Evolutionary conservation across 2,329 filamentous ascomycete species (phyloP), one percentile per base, ranked within the genome.

Genomic region (Exophiala sp.): DNA sequence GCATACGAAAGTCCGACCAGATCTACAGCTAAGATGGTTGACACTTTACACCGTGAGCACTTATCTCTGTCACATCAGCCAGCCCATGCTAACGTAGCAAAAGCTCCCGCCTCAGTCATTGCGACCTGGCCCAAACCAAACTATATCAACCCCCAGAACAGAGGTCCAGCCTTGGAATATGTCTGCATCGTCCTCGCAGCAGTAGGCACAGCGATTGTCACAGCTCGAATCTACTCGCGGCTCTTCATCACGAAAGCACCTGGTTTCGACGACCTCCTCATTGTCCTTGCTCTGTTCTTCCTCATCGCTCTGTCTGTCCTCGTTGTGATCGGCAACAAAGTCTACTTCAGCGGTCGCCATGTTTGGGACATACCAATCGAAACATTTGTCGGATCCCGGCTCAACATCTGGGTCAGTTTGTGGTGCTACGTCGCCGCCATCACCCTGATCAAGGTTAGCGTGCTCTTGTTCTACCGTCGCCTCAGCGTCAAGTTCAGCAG

Each of bases 41-140:
- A 61, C 45, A 59, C 59, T 43, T 49, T 59, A 35, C 56, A 55
- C 43, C 59, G 57, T 59, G 43, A 57, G 59, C 51, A 14, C 12
- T 8, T 29, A 29, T 29, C 7, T 5, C 24, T 8, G 24, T 5
- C 24, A 8, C 24, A 29, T 29, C 24, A 29, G 24, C 24, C 24
- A 29, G 12, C 16, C 34, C 43, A 16, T 47, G 44, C 47, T 24
- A 45, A 40, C 33, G 35, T 21, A 10, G 5, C 20, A 5, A n/a
- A 33, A 59, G 56, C 59, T 14, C 46, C 59, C 2, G 36, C 36
- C 6, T 42, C 47, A 16, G 57, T 61, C 33, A 53, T 61, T 52
- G 56, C 57, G 34, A 50, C 62, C 33, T 69, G 65, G 65, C 66
- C 66, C 2, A 57, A 59, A 47, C 66, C 66, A n/a, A 68, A 69